These are phyloP conservation scores for Pleurotus citrinopileatus DNA, from an alignment of 768 basidiomycete genomes.

Conservation along the genomic window DNA sequence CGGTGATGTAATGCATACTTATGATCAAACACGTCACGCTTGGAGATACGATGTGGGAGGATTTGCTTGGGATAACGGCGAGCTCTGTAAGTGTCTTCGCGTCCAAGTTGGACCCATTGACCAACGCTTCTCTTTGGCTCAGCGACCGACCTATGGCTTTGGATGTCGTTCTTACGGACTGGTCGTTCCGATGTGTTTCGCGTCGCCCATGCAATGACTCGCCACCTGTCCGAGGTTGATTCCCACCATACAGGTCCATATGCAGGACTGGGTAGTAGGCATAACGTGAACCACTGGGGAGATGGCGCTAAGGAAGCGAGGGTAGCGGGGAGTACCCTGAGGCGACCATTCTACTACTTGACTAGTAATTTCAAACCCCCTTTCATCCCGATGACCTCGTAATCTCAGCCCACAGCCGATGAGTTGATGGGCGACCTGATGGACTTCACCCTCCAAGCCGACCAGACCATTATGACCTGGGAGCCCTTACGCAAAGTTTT, in stretches of 20 bases:
- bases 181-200: slow-evolving; percentile 33
- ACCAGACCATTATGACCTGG: slow-evolving; percentile 36
- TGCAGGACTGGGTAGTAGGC: slow-evolving; percentile 32
- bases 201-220: slow-evolving; percentile 33
- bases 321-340: slow-evolving; percentile 30
- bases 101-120: background rate
- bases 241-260: slow-evolving; percentile 35
- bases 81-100: slow-evolving; percentile 22
- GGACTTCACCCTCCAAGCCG: slow-evolving; percentile 33
- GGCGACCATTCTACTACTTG: slow-evolving; percentile 34
- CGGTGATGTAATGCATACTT: slow-evolving; percentile 38
- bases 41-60: slow-evolving; percentile 38
- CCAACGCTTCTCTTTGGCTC: background rate
- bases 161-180: slow-evolving; percentile 38
- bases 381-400: background rate
- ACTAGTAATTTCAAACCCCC: slow-evolving; percentile 20
- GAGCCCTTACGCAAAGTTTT: slow-evolving; percentile 35
- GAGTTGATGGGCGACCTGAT: slow-evolving; percentile 36
- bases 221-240: slow-evolving; percentile 34
- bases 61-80: slow-evolving; percentile 36
- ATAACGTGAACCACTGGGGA: slow-evolving; percentile 38
- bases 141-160: slow-evolving; percentile 36
- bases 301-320: slow-evolving; percentile 38
- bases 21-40: slow-evolving; percentile 35
- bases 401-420: slow-evolving; percentile 23